phyloP scores from a whole-genome alignment of 345 rosid species.

The Lumnitzera littorea region DNA sequence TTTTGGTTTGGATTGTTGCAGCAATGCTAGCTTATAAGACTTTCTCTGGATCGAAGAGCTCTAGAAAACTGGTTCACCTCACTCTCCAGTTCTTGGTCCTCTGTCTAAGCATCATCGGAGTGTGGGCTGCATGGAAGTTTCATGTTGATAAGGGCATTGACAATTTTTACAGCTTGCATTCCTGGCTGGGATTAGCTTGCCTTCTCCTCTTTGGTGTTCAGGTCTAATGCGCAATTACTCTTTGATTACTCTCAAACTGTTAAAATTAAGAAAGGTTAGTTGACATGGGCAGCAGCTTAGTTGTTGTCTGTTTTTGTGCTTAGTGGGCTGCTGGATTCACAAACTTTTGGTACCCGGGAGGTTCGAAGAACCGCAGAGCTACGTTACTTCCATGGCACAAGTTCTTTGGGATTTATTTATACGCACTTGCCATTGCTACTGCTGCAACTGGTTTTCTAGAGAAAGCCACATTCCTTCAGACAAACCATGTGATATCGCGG shows the following conservation, averaged over 20 bases:
- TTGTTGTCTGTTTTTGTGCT: constrained; percentile 4
- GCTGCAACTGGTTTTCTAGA: constrained; percentile 74
- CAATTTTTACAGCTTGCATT: constrained; percentile 94
- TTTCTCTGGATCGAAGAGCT: constrained; percentile 67
- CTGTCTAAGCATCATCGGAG: constrained; percentile 62
- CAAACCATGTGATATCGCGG: constrained; percentile 60
- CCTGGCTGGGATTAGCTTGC: constrained; percentile 91
- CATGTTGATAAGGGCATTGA: constrained; percentile 90
- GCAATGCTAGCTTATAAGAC: constrained; percentile 91
- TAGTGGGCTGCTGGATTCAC: constrained; percentile 89
- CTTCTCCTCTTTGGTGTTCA: constrained; percentile 72
- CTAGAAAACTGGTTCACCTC: constrained; percentile 74
- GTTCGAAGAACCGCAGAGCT: constrained; percentile 66
- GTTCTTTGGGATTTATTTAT: constrained; percentile 73
- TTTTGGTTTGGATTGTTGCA: constrained; percentile 24
- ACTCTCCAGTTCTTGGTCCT: constrained; percentile 59
- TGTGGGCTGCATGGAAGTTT: constrained; percentile 88
- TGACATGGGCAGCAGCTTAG: not conserved
- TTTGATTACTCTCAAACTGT: not conserved
- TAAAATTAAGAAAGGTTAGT: not conserved
- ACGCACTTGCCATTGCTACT: constrained; percentile 65
- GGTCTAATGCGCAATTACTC: constrained; percentile 25
- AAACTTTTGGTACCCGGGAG: constrained; percentile 94
- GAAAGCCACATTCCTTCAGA: constrained; percentile 84
- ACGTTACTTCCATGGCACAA: constrained; percentile 76